Evolutionary conservation across 2,329 filamentous ascomycete species (phyloP).

Genomic region (Sporothrix brunneoviolacea): DNA sequence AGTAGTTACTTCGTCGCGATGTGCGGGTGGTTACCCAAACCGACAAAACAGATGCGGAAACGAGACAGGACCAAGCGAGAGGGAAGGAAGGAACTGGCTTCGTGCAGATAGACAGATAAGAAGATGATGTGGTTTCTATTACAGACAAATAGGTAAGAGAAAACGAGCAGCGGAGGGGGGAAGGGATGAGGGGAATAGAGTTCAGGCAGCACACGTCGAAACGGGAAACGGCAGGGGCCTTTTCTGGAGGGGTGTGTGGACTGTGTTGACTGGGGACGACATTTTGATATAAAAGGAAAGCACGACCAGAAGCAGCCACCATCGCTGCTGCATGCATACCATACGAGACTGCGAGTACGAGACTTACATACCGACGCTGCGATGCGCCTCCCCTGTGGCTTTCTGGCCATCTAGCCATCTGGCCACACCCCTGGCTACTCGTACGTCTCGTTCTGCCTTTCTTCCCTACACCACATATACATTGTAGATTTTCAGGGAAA

Average conservation of each 20-base stretch:
- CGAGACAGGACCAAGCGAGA: not conserved
- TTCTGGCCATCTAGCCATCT: too few species aligned
- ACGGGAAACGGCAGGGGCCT: not conserved
- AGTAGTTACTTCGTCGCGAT: not conserved
- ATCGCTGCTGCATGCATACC: not conserved
- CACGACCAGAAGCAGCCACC: not conserved
- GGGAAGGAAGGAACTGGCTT: not conserved
- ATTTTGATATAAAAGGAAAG: not conserved
- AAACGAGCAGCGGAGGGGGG: not conserved
- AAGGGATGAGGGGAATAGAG: not conserved
- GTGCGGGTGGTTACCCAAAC: constrained; percentile 2
- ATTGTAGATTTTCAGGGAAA: too few species aligned
- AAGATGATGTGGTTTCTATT: constrained; percentile 11
- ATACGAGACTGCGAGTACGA: not conserved
- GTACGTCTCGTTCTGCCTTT: too few species aligned
- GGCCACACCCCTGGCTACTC: too few species aligned
- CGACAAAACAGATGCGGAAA: not conserved
- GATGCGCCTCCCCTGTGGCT: too few species aligned
- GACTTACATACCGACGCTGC: too few species aligned
- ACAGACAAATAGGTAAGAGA: constrained; percentile 14
- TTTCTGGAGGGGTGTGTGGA: constrained; percentile 4
- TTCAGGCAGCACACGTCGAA: not conserved
- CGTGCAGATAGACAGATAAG: constrained; percentile 1
- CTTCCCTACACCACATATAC: too few species aligned
- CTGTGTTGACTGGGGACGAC: not conserved